A percentile compares a stretch with the other conserved stretches of the same genome.
These are phyloP conservation scores for Blumeria graminis DNA, from an alignment of 2,329 filamentous ascomycete species.

Conservation along the genomic window DNA sequence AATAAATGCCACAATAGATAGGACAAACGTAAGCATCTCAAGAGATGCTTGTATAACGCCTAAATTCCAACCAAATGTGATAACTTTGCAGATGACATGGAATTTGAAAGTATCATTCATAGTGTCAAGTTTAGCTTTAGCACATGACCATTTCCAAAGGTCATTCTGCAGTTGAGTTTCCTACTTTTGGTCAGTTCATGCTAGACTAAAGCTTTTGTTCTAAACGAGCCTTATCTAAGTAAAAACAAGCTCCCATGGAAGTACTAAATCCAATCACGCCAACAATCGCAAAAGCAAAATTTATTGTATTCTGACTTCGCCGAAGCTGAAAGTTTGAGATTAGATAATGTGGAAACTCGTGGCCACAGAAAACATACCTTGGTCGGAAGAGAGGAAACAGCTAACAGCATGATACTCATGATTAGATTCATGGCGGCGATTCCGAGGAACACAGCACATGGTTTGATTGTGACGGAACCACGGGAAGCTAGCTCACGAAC, in stretches of 20 bases:
- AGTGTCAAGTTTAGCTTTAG: conserved; percentile 5
- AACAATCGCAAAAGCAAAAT: conserved; percentile 7
- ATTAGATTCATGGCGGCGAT: conserved; percentile 6
- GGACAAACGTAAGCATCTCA: conserved; percentile 7
- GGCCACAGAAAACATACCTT: conserved; percentile 4
- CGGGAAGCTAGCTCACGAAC: conserved; percentile 3
- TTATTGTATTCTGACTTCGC: conserved; percentile 6
- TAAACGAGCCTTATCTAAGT: not conserved
- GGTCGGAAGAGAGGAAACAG: conserved; percentile 5
- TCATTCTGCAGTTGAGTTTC: conserved; percentile 4
- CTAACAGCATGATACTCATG: conserved; percentile 4
- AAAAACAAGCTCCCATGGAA: conserved; percentile 6
- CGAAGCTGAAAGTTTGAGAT: conserved; percentile 4
- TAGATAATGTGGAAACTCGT: not conserved
- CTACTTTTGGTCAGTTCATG: not conserved
- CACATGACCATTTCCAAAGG: conserved; percentile 9
- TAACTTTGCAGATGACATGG: conserved; percentile 5
- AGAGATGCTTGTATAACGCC: conserved; percentile 8
- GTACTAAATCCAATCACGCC: conserved; percentile 6
- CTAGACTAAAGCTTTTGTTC: too few species aligned
- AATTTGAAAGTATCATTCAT: conserved; percentile 7
- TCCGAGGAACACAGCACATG: conserved; percentile 5
- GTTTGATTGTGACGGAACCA: conserved; percentile 6
- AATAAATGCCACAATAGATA: conserved; percentile 6
- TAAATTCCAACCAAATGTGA: conserved; percentile 8